Evolutionary conservation across 768 basidiomycete genomes (phyloP).

Genomic region (Tylopilus sp.): DNA sequence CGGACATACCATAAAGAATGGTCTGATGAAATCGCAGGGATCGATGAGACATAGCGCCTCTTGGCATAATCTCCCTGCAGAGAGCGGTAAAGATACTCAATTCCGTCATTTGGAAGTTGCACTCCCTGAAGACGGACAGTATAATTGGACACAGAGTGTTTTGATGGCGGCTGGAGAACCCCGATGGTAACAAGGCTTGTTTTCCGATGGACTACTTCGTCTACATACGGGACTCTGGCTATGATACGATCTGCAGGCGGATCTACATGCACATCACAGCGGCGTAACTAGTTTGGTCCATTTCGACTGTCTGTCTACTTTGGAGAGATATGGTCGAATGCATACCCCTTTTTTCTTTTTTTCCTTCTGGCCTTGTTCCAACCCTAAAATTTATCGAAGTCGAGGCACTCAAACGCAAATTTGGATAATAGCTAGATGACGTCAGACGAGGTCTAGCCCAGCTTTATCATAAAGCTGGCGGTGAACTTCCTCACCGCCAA

Average conservation of each 20-base stretch:
- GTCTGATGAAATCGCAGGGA: constrained; percentile 14
- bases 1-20: constrained; percentile 12
- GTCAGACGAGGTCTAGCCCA: constrained; percentile 15
- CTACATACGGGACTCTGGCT: constrained; percentile 18
- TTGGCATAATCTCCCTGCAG: constrained; percentile 19
- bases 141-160: constrained; percentile 75
- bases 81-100: constrained; percentile 19
- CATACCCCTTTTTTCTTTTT: constrained; percentile 21
- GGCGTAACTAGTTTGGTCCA: constrained; percentile 18
- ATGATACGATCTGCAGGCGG: constrained; percentile 31
- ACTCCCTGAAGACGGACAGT: constrained; percentile 41
- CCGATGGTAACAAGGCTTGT: constrained; percentile 26
- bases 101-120: constrained; percentile 27
- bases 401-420: neutral
- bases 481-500: neutral
- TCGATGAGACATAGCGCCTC: constrained; percentile 10
- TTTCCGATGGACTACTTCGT: constrained; percentile 11
- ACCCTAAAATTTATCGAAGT: neutral
- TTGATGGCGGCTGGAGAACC: constrained; percentile 62
- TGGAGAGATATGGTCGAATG: constrained; percentile 15
- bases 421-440: constrained; percentile 17
- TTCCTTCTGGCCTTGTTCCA: neutral
- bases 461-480: constrained; percentile 9
- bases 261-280: constrained; percentile 17
- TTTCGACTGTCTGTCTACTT: constrained; percentile 3